Evolutionary conservation across 768 basidiomycete species (phyloP), one percentile per base, ranked within the genome.

Genomic region (Russula ochroleuca): DNA sequence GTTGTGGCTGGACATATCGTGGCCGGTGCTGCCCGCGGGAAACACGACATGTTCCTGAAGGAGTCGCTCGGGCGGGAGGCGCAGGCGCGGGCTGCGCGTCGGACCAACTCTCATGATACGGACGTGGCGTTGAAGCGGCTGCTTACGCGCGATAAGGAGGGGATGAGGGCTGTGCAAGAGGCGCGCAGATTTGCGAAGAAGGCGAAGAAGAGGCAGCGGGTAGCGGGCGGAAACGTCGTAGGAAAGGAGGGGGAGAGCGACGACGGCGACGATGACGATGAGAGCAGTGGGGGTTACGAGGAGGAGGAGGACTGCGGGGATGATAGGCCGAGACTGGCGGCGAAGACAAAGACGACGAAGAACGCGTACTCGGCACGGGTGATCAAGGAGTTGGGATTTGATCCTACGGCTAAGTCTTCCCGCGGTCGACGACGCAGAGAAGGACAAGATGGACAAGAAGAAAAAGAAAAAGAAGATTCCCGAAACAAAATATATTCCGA

Each of bases 11-110:
- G 93, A 2, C 90, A 92, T 62, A 78, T 92, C 58, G 80, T 94
- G 11, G 79, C 81, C 35, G 83, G 81, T 76, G 2, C 70, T 11
- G 79, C 81, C 37, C 83, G 80, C 76, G 2, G 71, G 70, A 35
- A 62, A 71, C 31, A 74, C 68, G 52, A 77, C 79, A 69, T 88
- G 68, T 86, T 82, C 65, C 71, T 85, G 3, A 72, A 79, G 0
- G 94, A 96, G 74, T 85, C 78, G 62, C 78, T 94, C 43, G 93
- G 93, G 0, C 79, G 94, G 19, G 88, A 88, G 59, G 87, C 87
- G 2, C 90, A 93, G 69, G 88, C 88, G 21, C 88, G 81, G 69
- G 85, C 88, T 6, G 85, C 85, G 67, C 82, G 92, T 50, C 81
- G 80, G 70, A 66, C 82, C 14, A 80, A 79, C 19, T 80, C 78